Evolutionary conservation across 1,284 basidiomycete species (phyloP), one percentile per base, ranked within the genome.

Genomic region (Tetrapyrgos nigripes): DNA sequence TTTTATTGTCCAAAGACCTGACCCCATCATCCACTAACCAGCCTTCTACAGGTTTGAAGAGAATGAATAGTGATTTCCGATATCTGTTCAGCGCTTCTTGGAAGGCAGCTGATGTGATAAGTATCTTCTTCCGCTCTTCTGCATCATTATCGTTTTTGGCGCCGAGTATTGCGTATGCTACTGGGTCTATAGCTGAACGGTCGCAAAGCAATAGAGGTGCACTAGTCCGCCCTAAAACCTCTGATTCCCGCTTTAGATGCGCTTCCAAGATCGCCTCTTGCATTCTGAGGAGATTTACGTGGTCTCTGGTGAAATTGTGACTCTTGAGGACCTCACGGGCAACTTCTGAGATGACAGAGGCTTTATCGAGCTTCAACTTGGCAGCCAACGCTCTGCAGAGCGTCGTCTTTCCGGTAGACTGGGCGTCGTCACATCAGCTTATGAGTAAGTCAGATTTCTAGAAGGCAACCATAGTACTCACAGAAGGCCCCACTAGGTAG

Each of bases 11-110:
- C 58, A 85, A 63, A 50, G 75, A 80, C 5, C 87, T 79, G 33
- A 88, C 75, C 1, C 86, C 87, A 60, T 89, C 87, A 62, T 89
- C 87, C 1, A 80, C 72, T 29, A 84, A 33, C 87, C 87, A 88
- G 55, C 83, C 84, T 11, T 69, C 61, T 14, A 88, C 80, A 0
- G 85, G 84, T 3, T 69, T 72, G n/a, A 89, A 71, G 21, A 88
- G 74, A 9, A 88, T 66, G 64, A 88, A 80, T 3, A 70, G 57
- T 3, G 74, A 75, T 8, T 66, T 61, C 27, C 75, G 74, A 64
- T 86, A 88, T 31, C 66, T 64, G 13, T 72, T 66, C 28, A 88
- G 69, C 1, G 74, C 72, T 11, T 49, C 60, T 56, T 79, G 76
- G 55, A 87, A 83, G 50, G 70, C 70, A 10, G 69, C 64, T 24